These are phyloP conservation scores for Zopfia rhizophila DNA, from an alignment of 2,329 filamentous ascomycete species.

Conservation along the genomic window DNA sequence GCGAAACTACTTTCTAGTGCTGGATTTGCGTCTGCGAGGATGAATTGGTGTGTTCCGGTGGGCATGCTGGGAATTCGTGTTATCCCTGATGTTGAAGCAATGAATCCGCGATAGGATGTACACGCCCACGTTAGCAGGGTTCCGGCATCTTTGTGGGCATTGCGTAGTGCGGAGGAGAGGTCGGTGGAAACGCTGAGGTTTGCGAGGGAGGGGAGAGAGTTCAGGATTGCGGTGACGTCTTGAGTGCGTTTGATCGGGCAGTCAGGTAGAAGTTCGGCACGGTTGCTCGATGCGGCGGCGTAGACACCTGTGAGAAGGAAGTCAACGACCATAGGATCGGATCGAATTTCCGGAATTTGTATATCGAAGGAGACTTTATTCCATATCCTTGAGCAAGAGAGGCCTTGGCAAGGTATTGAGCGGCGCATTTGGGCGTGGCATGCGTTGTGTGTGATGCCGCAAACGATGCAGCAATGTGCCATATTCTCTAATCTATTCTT, in stretches of 20 bases:
- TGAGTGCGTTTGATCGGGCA: slow-evolving; percentile 33
- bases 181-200: slow-evolving; percentile 29
- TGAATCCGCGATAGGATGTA: slow-evolving; percentile 40
- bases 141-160: slow-evolving; percentile 33
- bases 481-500: slow-evolving; percentile 20
- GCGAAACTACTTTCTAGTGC: slow-evolving; percentile 35
- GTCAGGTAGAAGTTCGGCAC: slow-evolving; percentile 36
- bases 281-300: slow-evolving; percentile 31
- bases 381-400: slow-evolving; percentile 35
- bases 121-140: slow-evolving; percentile 43
- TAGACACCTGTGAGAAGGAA: slow-evolving; percentile 40
- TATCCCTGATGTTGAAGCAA: slow-evolving; percentile 36
- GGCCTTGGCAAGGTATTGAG: slow-evolving; percentile 31
- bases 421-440: slow-evolving; percentile 30
- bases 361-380: slow-evolving; percentile 37
- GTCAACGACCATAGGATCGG: slow-evolving; percentile 43
- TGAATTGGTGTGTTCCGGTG: slow-evolving; percentile 42
- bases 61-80: slow-evolving; percentile 41
- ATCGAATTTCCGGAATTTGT: slow-evolving; percentile 42
- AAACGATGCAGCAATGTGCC: slow-evolving; percentile 36
- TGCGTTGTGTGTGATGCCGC: slow-evolving; percentile 29
- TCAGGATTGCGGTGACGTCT: slow-evolving; percentile 30
- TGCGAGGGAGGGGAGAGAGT: slow-evolving; percentile 36
- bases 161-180: slow-evolving; percentile 25
- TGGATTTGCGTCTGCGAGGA: slow-evolving; percentile 42